phyloP scores from a whole-genome alignment of 169 alveolate genomes.

The Fabrea salina region DNA sequence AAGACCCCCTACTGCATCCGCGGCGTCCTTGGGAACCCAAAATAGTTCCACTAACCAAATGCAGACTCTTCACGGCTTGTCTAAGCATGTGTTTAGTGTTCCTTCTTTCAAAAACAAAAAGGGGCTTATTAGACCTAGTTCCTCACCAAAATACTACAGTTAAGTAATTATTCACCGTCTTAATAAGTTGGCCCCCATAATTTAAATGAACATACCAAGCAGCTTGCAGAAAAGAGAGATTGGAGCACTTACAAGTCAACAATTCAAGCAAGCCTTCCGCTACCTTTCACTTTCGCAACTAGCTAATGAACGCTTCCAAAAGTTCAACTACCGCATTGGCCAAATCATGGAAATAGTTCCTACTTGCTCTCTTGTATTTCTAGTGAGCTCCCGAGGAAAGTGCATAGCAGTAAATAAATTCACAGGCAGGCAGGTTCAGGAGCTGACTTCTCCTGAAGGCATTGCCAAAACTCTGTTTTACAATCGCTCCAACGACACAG shows the following conservation, averaged over 20 bases:
- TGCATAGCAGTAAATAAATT: not conserved
- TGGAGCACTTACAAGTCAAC: no score
- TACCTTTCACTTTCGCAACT: no score
- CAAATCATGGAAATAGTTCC: conserved; percentile 12
- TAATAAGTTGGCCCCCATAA: no score
- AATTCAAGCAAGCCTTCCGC: no score
- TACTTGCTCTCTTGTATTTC: not conserved
- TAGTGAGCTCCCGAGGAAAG: not conserved
- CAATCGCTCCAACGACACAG: not conserved
- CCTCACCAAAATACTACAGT: conserved; percentile 26
- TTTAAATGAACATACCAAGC: no score
- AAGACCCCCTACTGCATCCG: not conserved
- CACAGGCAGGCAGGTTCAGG: not conserved
- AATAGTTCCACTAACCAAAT: not conserved
- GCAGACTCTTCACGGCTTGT: not conserved
- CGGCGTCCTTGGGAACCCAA: not conserved
- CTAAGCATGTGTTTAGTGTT: not conserved
- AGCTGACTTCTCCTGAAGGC: not conserved
- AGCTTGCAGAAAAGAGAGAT: no score
- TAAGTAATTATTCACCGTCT: no score
- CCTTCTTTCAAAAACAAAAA: conserved; percentile 5
- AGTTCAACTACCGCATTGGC: no score
- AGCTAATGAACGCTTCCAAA: no score
- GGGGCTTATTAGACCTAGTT: not conserved
- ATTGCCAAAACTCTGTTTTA: not conserved